Evolutionary conservation across 805 yeast genomes (phyloP), one percentile per base, ranked within the genome.

Genomic region (Metschnikowia continentalis): DNA sequence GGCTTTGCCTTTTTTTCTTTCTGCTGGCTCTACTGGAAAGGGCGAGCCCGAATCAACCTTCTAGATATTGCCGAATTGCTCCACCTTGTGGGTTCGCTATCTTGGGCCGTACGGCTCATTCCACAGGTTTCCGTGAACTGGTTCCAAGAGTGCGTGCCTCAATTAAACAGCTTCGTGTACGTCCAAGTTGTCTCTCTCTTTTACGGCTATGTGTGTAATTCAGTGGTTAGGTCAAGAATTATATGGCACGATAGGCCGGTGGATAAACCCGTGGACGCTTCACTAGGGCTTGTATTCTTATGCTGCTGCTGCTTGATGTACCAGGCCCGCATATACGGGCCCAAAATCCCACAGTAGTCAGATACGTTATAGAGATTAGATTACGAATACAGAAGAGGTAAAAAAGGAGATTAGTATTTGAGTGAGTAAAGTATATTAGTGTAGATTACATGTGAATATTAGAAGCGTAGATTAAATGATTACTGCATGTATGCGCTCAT

Each of bases 111-210:
- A 32, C 42, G 56, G 37, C 53, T 57, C 40, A 44, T 56, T 13
- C 56, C 58, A 7, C 58, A 54, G 42, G 36, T 51, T n/a, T 54
- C 59, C 11, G 48, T 50, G 15, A 53, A 54, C 41, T 56, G 59
- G 59, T 57, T 57, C 17, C 40, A 49, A 22, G 52, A 45, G 50
- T 39, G 43, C 38, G 50, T 44, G 30, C 47, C 51, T 3, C 32
- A 47, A 23, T 32, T 43, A 42, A n/a, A 20, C 15, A 33, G 20
- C 2, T 53, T 50, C 42, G 32, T 53, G 13, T 30, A 40, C 26
- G 17, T 47, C 22, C 48, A 45, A 19, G 36, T 32, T 8, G 30
- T 30, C 4, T 42, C 49, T 14, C 38, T 38, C 23, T 30, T 11
- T 23, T 41, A 40, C 35, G 50, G 37, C 32, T 38, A 33, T 11